Percentiles rank a stretch among this genome's conserved stretches.
These are phyloP conservation scores for Amanita molliuscula DNA, from an alignment of 768 basidiomycete species.

Conservation along the genomic window DNA sequence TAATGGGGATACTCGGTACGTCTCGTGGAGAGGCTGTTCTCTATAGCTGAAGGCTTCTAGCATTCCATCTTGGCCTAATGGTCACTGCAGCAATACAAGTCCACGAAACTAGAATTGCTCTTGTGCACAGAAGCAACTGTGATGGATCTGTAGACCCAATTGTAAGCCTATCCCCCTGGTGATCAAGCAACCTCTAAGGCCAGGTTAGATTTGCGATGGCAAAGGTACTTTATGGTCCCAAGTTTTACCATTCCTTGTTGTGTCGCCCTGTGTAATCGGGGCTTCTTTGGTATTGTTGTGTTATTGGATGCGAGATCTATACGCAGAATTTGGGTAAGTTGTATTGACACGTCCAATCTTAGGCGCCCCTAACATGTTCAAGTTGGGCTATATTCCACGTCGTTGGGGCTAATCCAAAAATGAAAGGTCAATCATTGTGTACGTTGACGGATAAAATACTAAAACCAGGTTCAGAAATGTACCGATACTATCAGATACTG, in stretches of 20 bases:
- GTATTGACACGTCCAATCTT: constrained; percentile 1
- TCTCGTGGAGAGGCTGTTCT: too few species aligned
- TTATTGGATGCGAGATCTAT: constrained; percentile 63
- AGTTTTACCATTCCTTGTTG: constrained; percentile 60
- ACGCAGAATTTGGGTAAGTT: constrained; percentile 69
- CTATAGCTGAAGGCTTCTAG: constrained; percentile 20
- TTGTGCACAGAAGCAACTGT: constrained; percentile 30
- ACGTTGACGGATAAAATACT: neutral
- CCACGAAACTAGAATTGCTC: constrained; percentile 57
- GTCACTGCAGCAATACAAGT: constrained; percentile 71
- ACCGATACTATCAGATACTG: constrained; percentile 80
- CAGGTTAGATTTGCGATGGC: constrained; percentile 35
- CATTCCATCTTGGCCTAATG: constrained; percentile 67
- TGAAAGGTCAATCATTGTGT: constrained; percentile 53
- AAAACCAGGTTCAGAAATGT: constrained; percentile 51
- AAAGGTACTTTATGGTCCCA: constrained; percentile 44
- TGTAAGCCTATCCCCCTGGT: constrained; percentile 21
- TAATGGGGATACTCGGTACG: constrained; percentile 59
- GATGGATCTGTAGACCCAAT: constrained; percentile 21
- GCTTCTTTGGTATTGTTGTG: constrained; percentile 56
- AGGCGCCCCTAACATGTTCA: neutral
- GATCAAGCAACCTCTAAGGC: neutral
- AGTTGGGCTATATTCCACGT: constrained; percentile 91
- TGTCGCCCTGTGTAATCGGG: constrained; percentile 60
- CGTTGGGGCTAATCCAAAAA: constrained; percentile 75